Evolutionary conservation across 2,329 filamentous ascomycete species (phyloP).

Genomic region (Exophiala sp.): DNA sequence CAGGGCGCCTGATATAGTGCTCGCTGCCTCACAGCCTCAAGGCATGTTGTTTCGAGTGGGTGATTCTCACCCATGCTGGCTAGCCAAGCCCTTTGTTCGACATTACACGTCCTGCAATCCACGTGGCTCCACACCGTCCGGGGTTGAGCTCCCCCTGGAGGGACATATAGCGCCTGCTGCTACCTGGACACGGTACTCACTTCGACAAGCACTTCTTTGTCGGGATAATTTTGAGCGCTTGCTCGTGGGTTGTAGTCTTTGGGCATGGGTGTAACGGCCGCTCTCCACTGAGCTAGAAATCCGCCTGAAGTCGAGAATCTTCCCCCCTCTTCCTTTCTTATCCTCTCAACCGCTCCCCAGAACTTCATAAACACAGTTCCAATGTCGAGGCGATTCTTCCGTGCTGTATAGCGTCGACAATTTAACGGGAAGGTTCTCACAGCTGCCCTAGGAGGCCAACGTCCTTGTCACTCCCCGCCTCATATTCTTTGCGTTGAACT

Average conservation of each 20-base stretch:
- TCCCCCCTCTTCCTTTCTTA: not conserved
- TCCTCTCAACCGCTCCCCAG: not conserved
- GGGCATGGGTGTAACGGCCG: not conserved
- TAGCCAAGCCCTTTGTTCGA: not conserved
- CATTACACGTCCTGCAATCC: not conserved
- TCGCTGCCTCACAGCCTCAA: not conserved
- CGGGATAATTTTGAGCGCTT: not conserved
- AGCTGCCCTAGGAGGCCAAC: too few species aligned
- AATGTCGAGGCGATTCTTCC: not conserved
- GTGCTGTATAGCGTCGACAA: too few species aligned
- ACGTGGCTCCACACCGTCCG: conserved; percentile 11
- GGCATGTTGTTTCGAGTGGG: too few species aligned
- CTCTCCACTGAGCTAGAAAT: not conserved
- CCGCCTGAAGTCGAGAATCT: not conserved
- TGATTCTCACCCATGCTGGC: too few species aligned
- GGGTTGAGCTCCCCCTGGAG: too few species aligned
- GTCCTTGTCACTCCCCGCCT: not conserved
- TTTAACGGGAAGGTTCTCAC: too few species aligned
- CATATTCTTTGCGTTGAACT: not conserved
- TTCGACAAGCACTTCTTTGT: not conserved
- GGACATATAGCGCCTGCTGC: too few species aligned
- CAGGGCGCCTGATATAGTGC: conserved; percentile 11
- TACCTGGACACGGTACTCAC: too few species aligned
- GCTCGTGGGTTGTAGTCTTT: not conserved
- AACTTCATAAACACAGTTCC: not conserved